phyloP scores from a whole-genome alignment of 768 basidiomycete species.

The Amanita rubescens region DNA sequence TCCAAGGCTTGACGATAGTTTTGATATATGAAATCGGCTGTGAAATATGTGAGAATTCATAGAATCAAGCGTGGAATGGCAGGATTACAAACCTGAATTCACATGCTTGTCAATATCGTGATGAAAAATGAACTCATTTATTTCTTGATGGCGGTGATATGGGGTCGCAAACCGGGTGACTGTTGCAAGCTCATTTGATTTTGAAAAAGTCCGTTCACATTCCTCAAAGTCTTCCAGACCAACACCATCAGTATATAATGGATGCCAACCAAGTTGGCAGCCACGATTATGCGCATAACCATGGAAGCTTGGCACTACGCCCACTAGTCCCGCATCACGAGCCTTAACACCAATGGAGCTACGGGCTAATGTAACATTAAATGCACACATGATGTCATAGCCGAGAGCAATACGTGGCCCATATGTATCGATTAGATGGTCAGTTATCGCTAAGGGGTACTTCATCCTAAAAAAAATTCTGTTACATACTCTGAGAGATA shows the following conservation, averaged over 20 bases:
- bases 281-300: conserved; percentile 21
- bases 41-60: neutral
- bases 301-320: conserved; percentile 19
- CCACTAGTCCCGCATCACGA: neutral
- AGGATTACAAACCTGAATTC: neutral
- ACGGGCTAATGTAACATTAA: conserved; percentile 14
- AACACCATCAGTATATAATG: conserved; percentile 15
- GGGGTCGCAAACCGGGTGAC: conserved; percentile 9
- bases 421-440: conserved; percentile 8
- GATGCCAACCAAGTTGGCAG: conserved; percentile 15
- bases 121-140: conserved; percentile 3
- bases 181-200: conserved; percentile 15
- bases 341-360: conserved; percentile 14
- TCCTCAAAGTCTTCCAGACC: conserved; percentile 21
- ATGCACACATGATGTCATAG: conserved; percentile 24
- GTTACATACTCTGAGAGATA: too few species aligned
- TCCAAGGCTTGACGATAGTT: conserved; percentile 7
- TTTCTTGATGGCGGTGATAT: conserved; percentile 6
- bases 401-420: conserved; percentile 16
- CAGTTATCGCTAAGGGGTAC: conserved; percentile 17
- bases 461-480: conserved; percentile 15
- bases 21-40: conserved; percentile 5
- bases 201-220: conserved; percentile 17
- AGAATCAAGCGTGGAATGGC: neutral
- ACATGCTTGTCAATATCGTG: conserved; percentile 3